Conservation (phyloP, 1,284 basidiomycete species). For the Heterobasidion parviporum region DNA sequence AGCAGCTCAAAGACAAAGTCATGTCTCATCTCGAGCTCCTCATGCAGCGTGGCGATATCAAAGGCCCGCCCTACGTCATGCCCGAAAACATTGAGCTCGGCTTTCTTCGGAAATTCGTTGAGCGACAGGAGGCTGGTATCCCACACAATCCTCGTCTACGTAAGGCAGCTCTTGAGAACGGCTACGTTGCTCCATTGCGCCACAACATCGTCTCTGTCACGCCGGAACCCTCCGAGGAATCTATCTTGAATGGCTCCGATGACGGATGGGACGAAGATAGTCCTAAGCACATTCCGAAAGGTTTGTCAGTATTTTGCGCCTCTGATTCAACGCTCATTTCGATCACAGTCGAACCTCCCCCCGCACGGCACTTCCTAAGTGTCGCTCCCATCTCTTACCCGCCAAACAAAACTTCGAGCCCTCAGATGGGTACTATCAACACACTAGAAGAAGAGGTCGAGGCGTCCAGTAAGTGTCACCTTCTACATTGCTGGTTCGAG, state of each 20-base stretch:
- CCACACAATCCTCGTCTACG: conserved; percentile 72
- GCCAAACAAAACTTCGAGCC: conserved; percentile 5
- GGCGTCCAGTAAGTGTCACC: conserved; percentile 6
- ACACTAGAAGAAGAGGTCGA: conserved; percentile 12
- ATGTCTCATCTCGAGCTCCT: conserved; percentile 77
- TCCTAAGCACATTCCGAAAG: conserved; percentile 2
- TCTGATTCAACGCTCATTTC: background rate
- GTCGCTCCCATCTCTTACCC: conserved; percentile 3
- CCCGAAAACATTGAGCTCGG: conserved; percentile 65
- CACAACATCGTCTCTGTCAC: conserved; percentile 31
- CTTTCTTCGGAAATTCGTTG: conserved; percentile 73
- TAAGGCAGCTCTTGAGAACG: conserved; percentile 30
- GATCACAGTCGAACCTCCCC: conserved; percentile 2
- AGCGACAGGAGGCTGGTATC: conserved; percentile 60
- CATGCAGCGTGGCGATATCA: conserved; percentile 78
- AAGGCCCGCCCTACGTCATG: conserved; percentile 72
- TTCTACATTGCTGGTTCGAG: background rate
- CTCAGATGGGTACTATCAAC: conserved; percentile 8
- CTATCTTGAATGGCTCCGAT: conserved; percentile 9
- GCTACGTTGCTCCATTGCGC: conserved; percentile 20
- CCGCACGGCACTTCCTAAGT: conserved; percentile 2
- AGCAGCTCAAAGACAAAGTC: conserved; percentile 76
- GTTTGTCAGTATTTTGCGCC: conserved; percentile 1
- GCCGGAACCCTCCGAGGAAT: conserved; percentile 42
- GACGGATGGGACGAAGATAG: conserved; percentile 8